These are phyloP conservation scores for Coprinopsis marcescibilis DNA, from an alignment of 768 basidiomycete genomes.

Conservation along the genomic window DNA sequence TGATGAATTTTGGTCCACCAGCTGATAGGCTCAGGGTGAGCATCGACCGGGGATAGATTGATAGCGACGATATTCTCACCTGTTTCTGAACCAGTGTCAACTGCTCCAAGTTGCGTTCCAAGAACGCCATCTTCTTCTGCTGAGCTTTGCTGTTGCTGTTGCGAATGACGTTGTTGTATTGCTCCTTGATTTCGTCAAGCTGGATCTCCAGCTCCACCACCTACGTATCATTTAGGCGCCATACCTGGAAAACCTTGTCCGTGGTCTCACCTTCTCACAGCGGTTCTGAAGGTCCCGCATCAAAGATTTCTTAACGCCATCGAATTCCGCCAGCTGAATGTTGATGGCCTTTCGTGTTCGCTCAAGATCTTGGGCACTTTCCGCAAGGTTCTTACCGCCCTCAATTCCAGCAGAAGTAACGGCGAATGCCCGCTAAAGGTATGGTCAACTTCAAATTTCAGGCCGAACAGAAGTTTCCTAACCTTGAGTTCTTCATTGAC, in stretches of 20 bases:
- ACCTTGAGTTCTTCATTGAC: conserved; percentile 99
- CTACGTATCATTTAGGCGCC: conserved; percentile 32
- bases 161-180: conserved; percentile 97
- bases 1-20: conserved; percentile 96
- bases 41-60: conserved; percentile 8
- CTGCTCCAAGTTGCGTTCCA: conserved; percentile 95
- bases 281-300: conserved; percentile 99
- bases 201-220: conserved; percentile 99
- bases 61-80: conserved; percentile 43
- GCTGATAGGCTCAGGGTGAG: conserved; percentile 38
- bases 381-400: conserved; percentile 93
- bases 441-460: conserved; percentile 6
- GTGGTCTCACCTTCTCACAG: conserved; percentile 82
- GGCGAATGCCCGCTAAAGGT: conserved; percentile 82
- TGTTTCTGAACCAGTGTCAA: conserved; percentile 96
- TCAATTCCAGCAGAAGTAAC: conserved; percentile 96
- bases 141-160: conserved; percentile 99
- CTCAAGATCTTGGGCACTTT: conserved; percentile 96
- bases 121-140: conserved; percentile 98
- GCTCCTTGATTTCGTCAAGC: conserved; percentile 96
- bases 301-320: conserved; percentile 96
- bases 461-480: conserved; percentile 13
- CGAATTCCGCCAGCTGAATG: conserved; percentile 97
- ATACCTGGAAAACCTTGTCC: background rate
- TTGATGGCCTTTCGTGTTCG: conserved; percentile 94